Base-by-base conservation (phyloP, 352 stramenopile genomes). In the Blastocystis sp. region DNA sequence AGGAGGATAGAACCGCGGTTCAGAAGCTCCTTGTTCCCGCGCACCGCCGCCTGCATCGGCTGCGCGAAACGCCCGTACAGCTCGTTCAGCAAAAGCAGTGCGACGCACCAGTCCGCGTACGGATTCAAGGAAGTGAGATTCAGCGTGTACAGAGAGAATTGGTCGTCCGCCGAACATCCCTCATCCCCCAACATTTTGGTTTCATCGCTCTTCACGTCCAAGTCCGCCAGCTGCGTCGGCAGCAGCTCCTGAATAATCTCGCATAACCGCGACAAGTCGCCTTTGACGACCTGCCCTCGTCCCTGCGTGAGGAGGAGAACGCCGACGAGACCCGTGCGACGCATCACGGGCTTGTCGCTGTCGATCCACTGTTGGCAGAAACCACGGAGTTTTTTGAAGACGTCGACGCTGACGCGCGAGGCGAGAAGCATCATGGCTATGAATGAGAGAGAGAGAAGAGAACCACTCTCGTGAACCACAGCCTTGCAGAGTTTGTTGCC, bases 271-370 rank as follows among this genome's bases (percentile, higher is more conserved):
- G 74, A 54, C 24, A 84, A 52, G 17, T 84, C 74, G 1, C 74
- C 74, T 24, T 68, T 66, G 4, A 84, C 74, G 11, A 84, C 74
- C 40, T 84, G 74, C 11, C 60, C 45, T 2, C 74, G 54, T 14
- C 74, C 74, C 54, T 84, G 74, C 34, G 61, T 84, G 9, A 84
- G 74, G 38, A 84, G 54, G 4, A 84, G 74, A 38, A 84, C 52
- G 0, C 52, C 57, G 9, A 84, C 24, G 34, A 70, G 28, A 1
- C 52, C 74, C 11, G 74, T n/a, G 11, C 74, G 54, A 28, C 24
- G n/a, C 54, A 84, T 45, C 14, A 42, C n/a, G 0, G n/a, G 4
- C n/a, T 84, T 48, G 11, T 19, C n/a, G 38, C 45, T 42, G 38
- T 10, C 10, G n/a, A 84, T 68, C 74, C 74, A 84, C 24, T 62